Evolutionary conservation across 495 filamentous ascomycete species (phyloP).

Genomic region (Collariella sp.): DNA sequence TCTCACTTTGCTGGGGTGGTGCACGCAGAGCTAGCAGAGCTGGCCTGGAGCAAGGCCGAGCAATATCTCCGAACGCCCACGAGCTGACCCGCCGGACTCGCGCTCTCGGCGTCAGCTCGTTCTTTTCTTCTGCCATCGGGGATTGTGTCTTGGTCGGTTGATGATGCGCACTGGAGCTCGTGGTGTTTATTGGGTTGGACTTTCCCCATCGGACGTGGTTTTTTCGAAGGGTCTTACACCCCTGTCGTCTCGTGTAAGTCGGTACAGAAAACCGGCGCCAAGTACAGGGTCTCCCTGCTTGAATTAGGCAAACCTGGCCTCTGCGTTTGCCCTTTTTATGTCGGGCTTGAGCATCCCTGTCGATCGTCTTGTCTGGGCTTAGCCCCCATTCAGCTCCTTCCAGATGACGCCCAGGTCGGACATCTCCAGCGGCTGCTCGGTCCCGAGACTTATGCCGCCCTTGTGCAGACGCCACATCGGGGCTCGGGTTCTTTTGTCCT

Average conservation of each 20-base stretch:
- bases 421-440: not conserved
- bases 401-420: not conserved
- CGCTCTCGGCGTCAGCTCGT: not conserved
- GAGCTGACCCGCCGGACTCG: conserved; percentile 19
- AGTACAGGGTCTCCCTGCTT: not conserved
- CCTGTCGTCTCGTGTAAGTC: conserved; percentile 4
- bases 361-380: not conserved
- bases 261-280: conserved; percentile 5
- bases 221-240: too few species aligned
- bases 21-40: not conserved
- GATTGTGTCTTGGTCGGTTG: not conserved
- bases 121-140: conserved; percentile 1
- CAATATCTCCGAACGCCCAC: conserved; percentile 24
- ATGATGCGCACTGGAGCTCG: not conserved
- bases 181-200: conserved; percentile 15
- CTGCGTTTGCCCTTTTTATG: conserved; percentile 8
- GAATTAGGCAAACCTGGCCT: not conserved
- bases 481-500: too few species aligned
- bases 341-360: not conserved
- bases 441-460: not conserved
- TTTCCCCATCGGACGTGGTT: conserved; percentile 27
- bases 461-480: not conserved
- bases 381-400: not conserved
- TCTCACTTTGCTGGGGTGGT: not conserved
- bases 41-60: not conserved